These are phyloP conservation scores for Chaetomium sp. DNA, from an alignment of 2,329 filamentous ascomycete species.

Conservation along the genomic window DNA sequence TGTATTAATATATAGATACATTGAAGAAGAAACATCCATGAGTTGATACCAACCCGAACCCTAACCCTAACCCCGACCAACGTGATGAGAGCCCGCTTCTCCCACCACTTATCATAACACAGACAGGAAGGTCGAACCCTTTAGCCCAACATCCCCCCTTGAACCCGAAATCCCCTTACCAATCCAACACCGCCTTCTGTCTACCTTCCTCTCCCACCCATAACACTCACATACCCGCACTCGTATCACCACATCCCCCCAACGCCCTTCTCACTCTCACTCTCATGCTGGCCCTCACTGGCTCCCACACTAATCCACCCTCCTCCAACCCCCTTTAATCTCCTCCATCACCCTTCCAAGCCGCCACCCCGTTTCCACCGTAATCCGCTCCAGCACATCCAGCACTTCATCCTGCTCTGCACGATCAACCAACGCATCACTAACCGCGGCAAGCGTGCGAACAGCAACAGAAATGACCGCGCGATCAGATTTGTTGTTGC, in stretches of 20 bases:
- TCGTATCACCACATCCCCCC: neutral
- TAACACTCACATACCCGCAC: neutral
- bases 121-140: no score
- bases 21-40: no score
- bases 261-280: neutral
- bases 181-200: no score
- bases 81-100: no score
- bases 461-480: constrained; percentile 74
- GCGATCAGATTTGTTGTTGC: constrained; percentile 42
- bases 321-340: constrained; percentile 72
- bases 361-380: constrained; percentile 71
- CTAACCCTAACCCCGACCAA: no score
- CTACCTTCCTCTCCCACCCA: no score
- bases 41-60: no score
- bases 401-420: constrained; percentile 77
- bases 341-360: constrained; percentile 65
- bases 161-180: no score
- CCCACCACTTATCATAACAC: no score
- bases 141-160: no score
- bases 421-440: constrained; percentile 60
- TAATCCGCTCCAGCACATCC: constrained; percentile 67
- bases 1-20: no score
- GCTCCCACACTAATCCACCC: constrained; percentile 34
- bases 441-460: constrained; percentile 71
- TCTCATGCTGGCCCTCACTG: no score